Evolutionary conservation across 805 yeast genomes (phyloP).

Genomic region (Wickerhamiella azyma): DNA sequence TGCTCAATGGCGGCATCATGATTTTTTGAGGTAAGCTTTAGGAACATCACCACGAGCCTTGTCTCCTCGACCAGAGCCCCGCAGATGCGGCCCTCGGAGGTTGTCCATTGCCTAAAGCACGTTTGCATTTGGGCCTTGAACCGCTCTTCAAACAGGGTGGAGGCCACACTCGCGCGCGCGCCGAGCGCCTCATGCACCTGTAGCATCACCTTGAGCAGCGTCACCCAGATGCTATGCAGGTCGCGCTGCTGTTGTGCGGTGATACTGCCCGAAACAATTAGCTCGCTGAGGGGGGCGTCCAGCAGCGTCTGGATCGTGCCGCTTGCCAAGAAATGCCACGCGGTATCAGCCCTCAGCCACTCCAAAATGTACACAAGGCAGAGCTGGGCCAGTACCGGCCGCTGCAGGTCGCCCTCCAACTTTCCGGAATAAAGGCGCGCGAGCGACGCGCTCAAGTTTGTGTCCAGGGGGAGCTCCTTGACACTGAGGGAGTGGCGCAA

Average conservation of each 20-base stretch:
- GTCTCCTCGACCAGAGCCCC: conserved; percentile 45
- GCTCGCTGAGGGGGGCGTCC: conserved; percentile 59
- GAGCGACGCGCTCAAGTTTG: neutral
- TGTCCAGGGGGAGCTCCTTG: neutral
- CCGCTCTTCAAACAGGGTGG: conserved; percentile 44
- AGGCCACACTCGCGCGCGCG: conserved; percentile 46
- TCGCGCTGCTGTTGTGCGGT: conserved; percentile 38
- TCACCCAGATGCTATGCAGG: conserved; percentile 71
- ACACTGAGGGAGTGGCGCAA: conserved; percentile 1
- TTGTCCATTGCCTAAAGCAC: conserved; percentile 57
- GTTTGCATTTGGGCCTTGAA: conserved; percentile 54
- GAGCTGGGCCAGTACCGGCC: conserved; percentile 58
- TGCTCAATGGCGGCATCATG: conserved; percentile 1
- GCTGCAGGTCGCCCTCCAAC: conserved; percentile 44
- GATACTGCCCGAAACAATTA: conserved; percentile 53
- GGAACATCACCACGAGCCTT: conserved; percentile 48
- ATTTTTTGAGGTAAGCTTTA: neutral
- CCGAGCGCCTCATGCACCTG: too few relatives aligned
- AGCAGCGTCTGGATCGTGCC: conserved; percentile 57
- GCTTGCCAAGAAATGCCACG: conserved; percentile 46
- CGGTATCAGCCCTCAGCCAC: conserved; percentile 49
- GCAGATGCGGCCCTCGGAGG: conserved; percentile 36
- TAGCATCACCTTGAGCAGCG: conserved; percentile 60
- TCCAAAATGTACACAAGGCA: conserved; percentile 57
- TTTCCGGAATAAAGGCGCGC: conserved; percentile 46